Base-by-base conservation (phyloP, 2,329 filamentous ascomycete species). In the Byssochlamys sp. region DNA sequence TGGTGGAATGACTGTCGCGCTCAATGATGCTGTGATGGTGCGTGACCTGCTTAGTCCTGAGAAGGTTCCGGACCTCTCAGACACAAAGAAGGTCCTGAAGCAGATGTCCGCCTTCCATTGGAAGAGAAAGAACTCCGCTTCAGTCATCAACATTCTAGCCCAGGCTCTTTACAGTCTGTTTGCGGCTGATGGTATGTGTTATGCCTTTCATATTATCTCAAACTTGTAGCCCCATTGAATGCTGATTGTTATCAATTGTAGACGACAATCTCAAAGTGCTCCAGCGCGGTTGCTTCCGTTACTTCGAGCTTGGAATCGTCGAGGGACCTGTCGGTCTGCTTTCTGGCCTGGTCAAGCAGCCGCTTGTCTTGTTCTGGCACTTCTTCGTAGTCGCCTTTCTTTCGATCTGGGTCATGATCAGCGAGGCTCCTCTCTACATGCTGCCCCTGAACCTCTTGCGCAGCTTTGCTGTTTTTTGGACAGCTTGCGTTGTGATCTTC, bases 101-200 rank as follows among this genome's bases (percentile, higher is more conserved):
- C 88, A 88, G 64, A 84, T 97, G 78, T 76, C 80, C 11, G 73
- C 78, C 14, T 94, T 97, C 76, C 91, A 97, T 80, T 95, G 90
- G 89, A 80, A 80, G 64, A 84, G 94, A 67, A 97, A 97, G 78
- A 78, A 80, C 62, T 80, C 91, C 54, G 90, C 89, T 0, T 85
- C 85, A 55, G 91, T 96, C 65, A 94, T 99, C 80, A 99, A 99
- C 74, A 95, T 97, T 65, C 85, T 99, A n/a, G 92, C 94, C 1
- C 89, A 94, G 78, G 91, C 94, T 0, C 81, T 99, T 1, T 99
- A 99, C 77, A 80, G 83, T 31, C 83, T 99, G 11, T 99, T 97
- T 71, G 90, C 92, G 14, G 94, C 92, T 55, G 80, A 95, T 70
- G 81, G 80, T 80, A 70, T 55, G 71, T 63, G 35, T 19, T 25